These are phyloP conservation scores for Phytopythium boreale DNA, from an alignment of 352 stramenopile species.

Conservation along the genomic window DNA sequence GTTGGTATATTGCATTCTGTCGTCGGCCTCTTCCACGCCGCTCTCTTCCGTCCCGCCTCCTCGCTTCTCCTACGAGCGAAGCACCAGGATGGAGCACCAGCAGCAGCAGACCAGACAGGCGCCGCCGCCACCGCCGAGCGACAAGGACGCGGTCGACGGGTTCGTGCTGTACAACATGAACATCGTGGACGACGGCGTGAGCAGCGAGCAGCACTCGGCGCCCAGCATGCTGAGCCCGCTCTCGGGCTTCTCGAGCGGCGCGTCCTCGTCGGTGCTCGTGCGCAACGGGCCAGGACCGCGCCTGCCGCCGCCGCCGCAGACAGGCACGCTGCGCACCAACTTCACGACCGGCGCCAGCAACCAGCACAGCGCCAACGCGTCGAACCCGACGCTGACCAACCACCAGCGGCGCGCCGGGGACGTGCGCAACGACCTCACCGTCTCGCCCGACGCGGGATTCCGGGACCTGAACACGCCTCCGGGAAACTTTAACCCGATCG, in stretches of 20 bases:
- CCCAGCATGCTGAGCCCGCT: conserved; percentile 35
- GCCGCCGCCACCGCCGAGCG: not conserved
- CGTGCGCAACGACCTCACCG: conserved; percentile 16
- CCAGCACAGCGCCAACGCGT: conserved; percentile 2
- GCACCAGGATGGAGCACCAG: not conserved
- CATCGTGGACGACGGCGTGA: conserved; percentile 43
- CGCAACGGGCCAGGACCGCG: conserved; percentile 21
- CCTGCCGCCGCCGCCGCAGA: conserved; percentile 40
- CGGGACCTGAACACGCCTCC: conserved; percentile 51
- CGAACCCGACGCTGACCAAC: conserved; percentile 14
- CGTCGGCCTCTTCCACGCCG: no score
- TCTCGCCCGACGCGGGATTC: conserved; percentile 47
- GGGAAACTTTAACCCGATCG: conserved; percentile 9
- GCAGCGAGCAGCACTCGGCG: conserved; percentile 30
- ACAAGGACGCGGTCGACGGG: conserved; percentile 13
- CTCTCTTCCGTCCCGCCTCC: no score
- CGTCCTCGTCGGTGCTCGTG: conserved; percentile 31
- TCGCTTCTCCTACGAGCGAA: not conserved
- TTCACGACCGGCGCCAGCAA: conserved; percentile 44
- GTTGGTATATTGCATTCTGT: no score
- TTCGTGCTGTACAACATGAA: conserved; percentile 43
- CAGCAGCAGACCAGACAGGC: not conserved
- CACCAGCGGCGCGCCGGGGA: conserved; percentile 6
- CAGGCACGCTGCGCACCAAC: conserved; percentile 57
- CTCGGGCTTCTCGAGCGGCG: conserved; percentile 33